Percentiles rank a stretch among this genome's conserved stretches.
phyloP scores from a whole-genome alignment of 2,329 filamentous ascomycete genomes.

The Fusarium continuum region DNA sequence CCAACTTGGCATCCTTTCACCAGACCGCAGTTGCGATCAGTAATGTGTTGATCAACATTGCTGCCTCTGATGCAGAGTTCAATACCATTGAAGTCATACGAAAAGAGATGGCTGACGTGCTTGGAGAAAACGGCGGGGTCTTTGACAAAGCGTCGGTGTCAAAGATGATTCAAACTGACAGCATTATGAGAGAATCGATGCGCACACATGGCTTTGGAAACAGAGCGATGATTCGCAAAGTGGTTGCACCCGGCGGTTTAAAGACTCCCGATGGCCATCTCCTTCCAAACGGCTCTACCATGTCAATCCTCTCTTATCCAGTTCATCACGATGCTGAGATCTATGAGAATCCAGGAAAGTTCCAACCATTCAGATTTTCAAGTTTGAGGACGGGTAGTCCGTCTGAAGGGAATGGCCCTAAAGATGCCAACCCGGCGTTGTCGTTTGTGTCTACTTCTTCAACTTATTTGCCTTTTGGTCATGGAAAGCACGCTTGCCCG shows the following conservation, averaged over 20 bases:
- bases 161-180: constrained; percentile 53
- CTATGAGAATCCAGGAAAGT: constrained; percentile 49
- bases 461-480: constrained; percentile 47
- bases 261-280: constrained; percentile 46
- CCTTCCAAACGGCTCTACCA: constrained; percentile 46
- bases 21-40: constrained; percentile 52
- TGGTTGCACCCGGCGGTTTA: constrained; percentile 40
- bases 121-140: constrained; percentile 32
- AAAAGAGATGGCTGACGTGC: constrained; percentile 48
- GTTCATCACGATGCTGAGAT: constrained; percentile 45
- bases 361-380: constrained; percentile 55
- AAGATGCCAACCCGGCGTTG: neutral
- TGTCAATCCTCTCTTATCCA: constrained; percentile 47
- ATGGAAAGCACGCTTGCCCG: constrained; percentile 49
- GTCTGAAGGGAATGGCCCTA: neutral
- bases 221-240: constrained; percentile 44
- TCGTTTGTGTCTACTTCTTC: constrained; percentile 33
- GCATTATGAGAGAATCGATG: constrained; percentile 55
- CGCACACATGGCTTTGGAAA: constrained; percentile 48
- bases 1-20: constrained; percentile 52
- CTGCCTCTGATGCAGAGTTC: constrained; percentile 49
- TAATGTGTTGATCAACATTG: constrained; percentile 52
- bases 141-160: constrained; percentile 52
- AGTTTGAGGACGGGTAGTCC: constrained; percentile 41
- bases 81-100: constrained; percentile 50